Conservation (phyloP, 306 rosid species). For the Lupinus albus region DNA sequence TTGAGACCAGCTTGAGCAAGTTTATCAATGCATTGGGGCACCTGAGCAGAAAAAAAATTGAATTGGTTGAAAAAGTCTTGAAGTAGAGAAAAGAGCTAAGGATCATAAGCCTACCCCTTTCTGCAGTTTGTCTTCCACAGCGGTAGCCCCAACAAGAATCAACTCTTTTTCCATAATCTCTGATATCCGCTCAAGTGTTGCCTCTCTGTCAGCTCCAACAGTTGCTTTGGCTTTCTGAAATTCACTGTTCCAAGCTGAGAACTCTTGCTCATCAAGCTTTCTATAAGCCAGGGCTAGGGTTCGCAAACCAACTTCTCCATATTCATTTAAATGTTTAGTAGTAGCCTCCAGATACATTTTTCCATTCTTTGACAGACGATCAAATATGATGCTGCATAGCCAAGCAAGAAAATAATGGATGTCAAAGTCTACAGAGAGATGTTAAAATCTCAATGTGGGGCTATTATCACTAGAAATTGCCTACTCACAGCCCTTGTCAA, state of each 20-base stretch:
- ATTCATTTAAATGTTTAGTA: slow-evolving; percentile 82
- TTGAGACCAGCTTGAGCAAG: slow-evolving; percentile 99
- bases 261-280: slow-evolving; percentile 79
- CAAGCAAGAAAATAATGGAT: slow-evolving; percentile 37
- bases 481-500: too few species aligned
- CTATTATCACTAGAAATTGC: too few species aligned
- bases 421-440: slow-evolving; percentile 31
- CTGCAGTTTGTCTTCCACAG: slow-evolving; percentile 96
- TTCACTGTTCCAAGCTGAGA: slow-evolving; percentile 78
- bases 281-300: slow-evolving; percentile 89
- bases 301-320: slow-evolving; percentile 96
- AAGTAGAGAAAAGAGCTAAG: slow-evolving; percentile 33
- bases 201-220: slow-evolving; percentile 83
- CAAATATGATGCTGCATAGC: slow-evolving; percentile 82
- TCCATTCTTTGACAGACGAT: slow-evolving; percentile 83
- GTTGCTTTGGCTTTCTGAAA: slow-evolving; percentile 85
- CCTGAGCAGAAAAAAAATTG: slow-evolving; percentile 53
- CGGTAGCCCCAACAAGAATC: slow-evolving; percentile 96
- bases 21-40: slow-evolving; percentile 97
- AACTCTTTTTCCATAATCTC: slow-evolving; percentile 85
- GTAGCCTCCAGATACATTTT: slow-evolving; percentile 72
- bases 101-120: slow-evolving; percentile 67
- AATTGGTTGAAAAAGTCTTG: slow-evolving; percentile 33
- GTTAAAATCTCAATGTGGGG: neutral
- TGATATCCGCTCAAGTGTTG: slow-evolving; percentile 70